These are phyloP conservation scores for Spathaspora sp. DNA, from an alignment of 805 yeast species.

Conservation along the genomic window DNA sequence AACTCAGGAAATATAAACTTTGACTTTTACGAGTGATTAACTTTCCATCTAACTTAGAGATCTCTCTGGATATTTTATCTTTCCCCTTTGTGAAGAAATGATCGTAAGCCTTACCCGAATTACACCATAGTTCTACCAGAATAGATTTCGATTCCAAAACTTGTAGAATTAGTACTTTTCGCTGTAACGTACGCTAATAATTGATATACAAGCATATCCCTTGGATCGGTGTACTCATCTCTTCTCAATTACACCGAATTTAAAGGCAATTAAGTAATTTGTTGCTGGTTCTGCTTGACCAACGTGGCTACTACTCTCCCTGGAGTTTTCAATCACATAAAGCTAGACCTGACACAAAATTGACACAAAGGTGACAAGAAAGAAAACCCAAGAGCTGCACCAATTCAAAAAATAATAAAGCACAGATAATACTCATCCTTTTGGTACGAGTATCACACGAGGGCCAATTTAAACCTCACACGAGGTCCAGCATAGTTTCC, in stretches of 20 bases:
- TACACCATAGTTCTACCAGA: not conserved
- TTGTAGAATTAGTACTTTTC: too few species aligned
- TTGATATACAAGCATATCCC: too few species aligned
- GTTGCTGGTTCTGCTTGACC: not conserved
- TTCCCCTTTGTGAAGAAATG: not conserved
- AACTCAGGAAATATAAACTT: not conserved
- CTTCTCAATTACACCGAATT: not conserved
- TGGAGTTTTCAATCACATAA: not conserved
- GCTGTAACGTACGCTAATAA: too few species aligned
- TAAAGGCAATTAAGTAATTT: not conserved
- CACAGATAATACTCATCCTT: not conserved
- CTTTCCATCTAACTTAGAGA: not conserved
- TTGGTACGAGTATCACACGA: not conserved
- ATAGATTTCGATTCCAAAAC: not conserved
- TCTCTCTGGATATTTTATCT: not conserved
- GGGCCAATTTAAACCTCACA: not conserved
- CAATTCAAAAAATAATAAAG: not conserved
- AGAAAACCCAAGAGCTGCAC: not conserved
- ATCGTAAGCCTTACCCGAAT: not conserved
- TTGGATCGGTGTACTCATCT: too few species aligned
- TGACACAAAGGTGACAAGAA: not conserved
- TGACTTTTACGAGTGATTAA: not conserved
- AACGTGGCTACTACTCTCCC: not conserved
- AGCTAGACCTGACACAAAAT: not conserved
- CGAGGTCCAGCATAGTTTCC: not conserved